Evolutionary conservation across 2,329 filamentous ascomycete genomes (phyloP), one percentile per base, ranked within the genome.

Genomic region (Fusarium sublunatum): DNA sequence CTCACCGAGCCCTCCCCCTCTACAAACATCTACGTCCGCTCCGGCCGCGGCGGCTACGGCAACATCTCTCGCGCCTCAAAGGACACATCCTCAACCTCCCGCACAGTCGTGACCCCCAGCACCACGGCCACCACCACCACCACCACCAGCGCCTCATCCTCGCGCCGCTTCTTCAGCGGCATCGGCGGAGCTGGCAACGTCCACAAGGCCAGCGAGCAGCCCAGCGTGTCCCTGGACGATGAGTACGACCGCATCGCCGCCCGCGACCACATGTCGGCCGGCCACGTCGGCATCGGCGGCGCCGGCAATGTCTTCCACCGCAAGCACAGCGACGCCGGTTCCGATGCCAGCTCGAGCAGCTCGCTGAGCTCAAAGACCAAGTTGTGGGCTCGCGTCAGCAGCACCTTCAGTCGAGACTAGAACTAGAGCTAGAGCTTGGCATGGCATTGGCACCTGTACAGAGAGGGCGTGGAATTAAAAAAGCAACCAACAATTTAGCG

Each of bases 141-240:
- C 68, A 60, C 71, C 64, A 61, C 68, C 4, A 53, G 2, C 19
- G 19, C 19, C 19, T 19, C 19, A 19, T 19, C 71, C 29, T 77
- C 79, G 39, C 75, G 79, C 57, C 81, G 83, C 77, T 89, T 89
- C 81, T 84, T 87, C 78, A 83, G 83, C 10, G 88, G 88, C 68
- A 86, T 88, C 55, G 88, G 88, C 67, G 88, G 88, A 55, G 87
- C 87, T 3, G 88, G 88, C 70, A 91, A 90, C 78, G 72, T 64
- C 68, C 85, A 86, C 77, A 77, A 77, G 31, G 72, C 78, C 25
- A 73, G 78, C n/a, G 77, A 75, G 58, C 72, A 68, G 12, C 74
- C 83, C 57, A 74, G 86, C 70, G 81, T 81, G 70, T 77, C 83
- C 47, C 80, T 83, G 53, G 82, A 84, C 53, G 74, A 86, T 53